Evolutionary conservation across 176 grass and related monocot species (phyloP), one percentile per base, ranked within the genome.

Genomic region (Phoenix roebelenii): DNA sequence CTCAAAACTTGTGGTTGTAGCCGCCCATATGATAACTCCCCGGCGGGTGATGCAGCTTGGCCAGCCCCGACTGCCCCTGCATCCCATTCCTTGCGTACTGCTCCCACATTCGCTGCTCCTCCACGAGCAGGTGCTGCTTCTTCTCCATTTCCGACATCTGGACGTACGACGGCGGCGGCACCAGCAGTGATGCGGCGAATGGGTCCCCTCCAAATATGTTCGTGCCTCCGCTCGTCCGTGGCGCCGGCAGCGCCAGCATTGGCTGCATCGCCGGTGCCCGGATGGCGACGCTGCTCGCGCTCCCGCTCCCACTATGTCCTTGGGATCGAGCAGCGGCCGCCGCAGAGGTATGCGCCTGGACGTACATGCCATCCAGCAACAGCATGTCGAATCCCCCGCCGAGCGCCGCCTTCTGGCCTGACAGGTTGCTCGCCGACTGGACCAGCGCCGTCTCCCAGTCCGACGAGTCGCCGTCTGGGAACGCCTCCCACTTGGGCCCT

Each of bases 141-240:
- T 39, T 83, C 73, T 85, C 61, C 75, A 92, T 74, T 16, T 97
- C 93, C 4, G 87, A 85, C 87, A 97, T 85, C 80, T 97, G 87
- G 65, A 92, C 93, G 44, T 88, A 98, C 15, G 81, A 53, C 9
- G 93, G 87, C 29, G 87, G 59, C 2, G 81, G 78, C 52, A 92
- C 61, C 49, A 50, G 5, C 50, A 63, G 50, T 4, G 93, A 98
- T 7, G 84, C 79, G 0, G 76, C 76, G 59, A 98, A 98, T 16
- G 87, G 88, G 23, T 89, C 93, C 0, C 19, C 59, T 23, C 19
- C 58, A 0, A 55, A 50, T 0, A 0, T 52, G 25, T 23, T 12
- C 54, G 22, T 22, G 18, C 18, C 54, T 6, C 54, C 54, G 18
- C 22, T 55, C 54, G 22, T 55, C 26, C 18, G 73, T 0, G 84